Base-by-base conservation (phyloP, 73 alveolate species). In the Stentor coeruleus region DNA sequence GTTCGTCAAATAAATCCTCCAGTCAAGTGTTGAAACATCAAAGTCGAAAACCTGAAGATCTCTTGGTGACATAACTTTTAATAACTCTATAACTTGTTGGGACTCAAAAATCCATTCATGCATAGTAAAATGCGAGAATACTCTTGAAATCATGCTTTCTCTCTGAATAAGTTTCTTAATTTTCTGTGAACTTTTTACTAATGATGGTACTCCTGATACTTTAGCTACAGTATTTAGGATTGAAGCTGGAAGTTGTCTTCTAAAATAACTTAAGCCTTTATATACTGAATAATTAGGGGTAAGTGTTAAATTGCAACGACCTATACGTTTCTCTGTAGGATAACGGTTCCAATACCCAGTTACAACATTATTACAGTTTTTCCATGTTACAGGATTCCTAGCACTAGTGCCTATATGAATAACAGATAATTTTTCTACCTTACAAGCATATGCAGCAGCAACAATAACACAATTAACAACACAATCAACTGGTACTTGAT, bases 401-500 rank as follows among this genome's bases (percentile, higher is more conserved):
- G 87, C 88, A 58, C 95, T 87, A 39, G 98, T 83, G 75, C 95
- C 85, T 28, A 87, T 72, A 81, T 93, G 96, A 20, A 66, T 33
- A 26, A 93, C 72, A 4, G 26, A 33, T 14, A 38, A 20, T n/a
- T 31, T 33, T 15, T 38, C 38, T 20, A 35, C 36, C 66, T 2
- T 75, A 35, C 72, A 39, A 40, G 14, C 0, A 15, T 20, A 6
- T 37, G 83, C 59, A 14, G 74, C 72, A 1, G 79, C 86, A 36
- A 92, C 92, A 6, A 95, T 40, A 39, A 95, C 84, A 76, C 82
- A 76, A 79, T 93, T 88, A 2, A 92, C 81, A 66, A 95, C 97
- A 42, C 85, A 77, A 82, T 95, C 99, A 11, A 93, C 98, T 37
- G 99, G 99, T 38, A 95, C 88, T 66, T 85, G 83, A 82, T 95